Evolutionary conservation across 2,329 filamentous ascomycete species (phyloP).

Genomic region (Verticillium alfalfae): DNA sequence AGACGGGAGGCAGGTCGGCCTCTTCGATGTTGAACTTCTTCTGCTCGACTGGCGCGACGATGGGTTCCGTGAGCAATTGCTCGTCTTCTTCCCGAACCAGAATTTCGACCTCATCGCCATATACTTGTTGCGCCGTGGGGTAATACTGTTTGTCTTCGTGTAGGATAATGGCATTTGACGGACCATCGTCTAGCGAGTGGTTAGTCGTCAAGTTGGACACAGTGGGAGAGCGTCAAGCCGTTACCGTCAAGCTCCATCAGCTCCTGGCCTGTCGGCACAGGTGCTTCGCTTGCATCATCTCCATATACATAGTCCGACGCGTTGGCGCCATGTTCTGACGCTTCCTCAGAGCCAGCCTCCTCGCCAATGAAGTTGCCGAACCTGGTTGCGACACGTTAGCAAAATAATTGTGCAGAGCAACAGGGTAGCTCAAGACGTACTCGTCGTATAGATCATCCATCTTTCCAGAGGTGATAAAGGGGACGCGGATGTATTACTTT

Average conservation of each 20-base stretch:
- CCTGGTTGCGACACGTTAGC: slow-evolving; percentile 38
- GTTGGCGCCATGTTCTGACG: slow-evolving; percentile 71
- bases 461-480: slow-evolving; percentile 15
- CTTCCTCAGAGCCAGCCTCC: slow-evolving; percentile 77
- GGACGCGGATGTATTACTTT: not conserved
- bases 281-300: slow-evolving; percentile 63
- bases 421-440: slow-evolving; percentile 36
- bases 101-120: slow-evolving; percentile 90
- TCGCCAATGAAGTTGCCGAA: slow-evolving; percentile 99
- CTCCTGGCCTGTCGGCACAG: slow-evolving; percentile 66
- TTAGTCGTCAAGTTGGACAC: not conserved
- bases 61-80: slow-evolving; percentile 85
- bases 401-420: not conserved
- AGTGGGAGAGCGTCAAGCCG: slow-evolving; percentile 10
- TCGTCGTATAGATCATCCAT: slow-evolving; percentile 99
- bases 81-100: slow-evolving; percentile 96
- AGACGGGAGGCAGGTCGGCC: slow-evolving; percentile 80
- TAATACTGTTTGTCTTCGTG: slow-evolving; percentile 99
- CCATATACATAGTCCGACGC: slow-evolving; percentile 77
- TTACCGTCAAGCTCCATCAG: slow-evolving; percentile 88
- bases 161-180: slow-evolving; percentile 93
- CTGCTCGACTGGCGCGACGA: slow-evolving; percentile 85
- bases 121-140: slow-evolving; percentile 93
- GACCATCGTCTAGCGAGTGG: slow-evolving; percentile 50
- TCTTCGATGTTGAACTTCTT: slow-evolving; percentile 97